Percentiles rank a stretch among this genome's conserved stretches.
Conservation (phyloP, 176 grass and related monocot species). For the Cymbopogon citratus region DNA sequence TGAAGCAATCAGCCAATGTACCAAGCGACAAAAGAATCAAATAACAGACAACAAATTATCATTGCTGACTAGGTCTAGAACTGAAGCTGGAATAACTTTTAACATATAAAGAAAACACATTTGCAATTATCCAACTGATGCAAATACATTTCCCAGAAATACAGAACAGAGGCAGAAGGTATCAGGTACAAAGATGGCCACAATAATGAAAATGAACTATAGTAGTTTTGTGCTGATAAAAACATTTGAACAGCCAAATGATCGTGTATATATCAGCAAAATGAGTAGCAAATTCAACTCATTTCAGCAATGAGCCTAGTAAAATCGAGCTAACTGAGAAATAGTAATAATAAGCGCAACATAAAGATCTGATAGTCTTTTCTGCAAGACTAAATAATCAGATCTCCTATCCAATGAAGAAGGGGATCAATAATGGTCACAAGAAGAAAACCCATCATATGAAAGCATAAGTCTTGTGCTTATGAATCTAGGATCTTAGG, state of each 20-base stretch:
- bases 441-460: not conserved
- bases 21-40: not conserved
- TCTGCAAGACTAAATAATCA: not conserved
- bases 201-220: not conserved
- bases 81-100: not conserved
- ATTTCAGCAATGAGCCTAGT: not conserved
- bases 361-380: not conserved
- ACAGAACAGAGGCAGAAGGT: constrained; percentile 3
- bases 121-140: not conserved
- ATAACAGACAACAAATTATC: not conserved
- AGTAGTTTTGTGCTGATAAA: not conserved
- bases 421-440: not conserved
- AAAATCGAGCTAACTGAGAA: too few relatives aligned
- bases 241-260: not conserved
- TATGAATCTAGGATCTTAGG: too few relatives aligned
- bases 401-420: not conserved
- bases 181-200: not conserved
- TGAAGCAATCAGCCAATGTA: not conserved
- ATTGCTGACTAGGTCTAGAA: not conserved
- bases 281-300: not conserved
- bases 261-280: not conserved
- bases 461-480: too few relatives aligned
- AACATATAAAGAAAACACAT: not conserved
- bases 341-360: not conserved
- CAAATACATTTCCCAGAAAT: constrained; percentile 4